phyloP scores from a whole-genome alignment of 805 yeast genomes.

The Barnettozyma pratensis region DNA sequence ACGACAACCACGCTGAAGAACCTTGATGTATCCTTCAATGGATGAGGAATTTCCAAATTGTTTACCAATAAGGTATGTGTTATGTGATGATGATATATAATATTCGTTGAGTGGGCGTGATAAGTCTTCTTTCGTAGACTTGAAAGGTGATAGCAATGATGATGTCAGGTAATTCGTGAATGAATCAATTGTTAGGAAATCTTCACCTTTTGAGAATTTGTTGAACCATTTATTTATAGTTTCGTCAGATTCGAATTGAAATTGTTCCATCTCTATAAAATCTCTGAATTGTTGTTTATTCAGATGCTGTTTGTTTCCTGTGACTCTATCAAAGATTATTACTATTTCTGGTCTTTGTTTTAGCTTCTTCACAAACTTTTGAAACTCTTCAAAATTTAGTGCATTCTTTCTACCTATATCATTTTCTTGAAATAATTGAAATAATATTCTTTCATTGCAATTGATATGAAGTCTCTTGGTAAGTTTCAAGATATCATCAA shows the following conservation, averaged over 20 bases:
- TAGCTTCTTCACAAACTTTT: constrained; percentile 61
- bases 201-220: constrained; percentile 27
- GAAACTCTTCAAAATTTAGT: constrained; percentile 69
- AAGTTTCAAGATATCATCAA: constrained; percentile 63
- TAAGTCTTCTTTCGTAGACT: constrained; percentile 31
- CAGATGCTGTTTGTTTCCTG: constrained; percentile 24
- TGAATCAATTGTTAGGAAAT: constrained; percentile 11
- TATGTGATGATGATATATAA: constrained; percentile 89
- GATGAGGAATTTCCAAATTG: constrained; percentile 87
- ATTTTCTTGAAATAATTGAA: constrained; percentile 45
- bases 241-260: constrained; percentile 33
- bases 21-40: constrained; percentile 82
- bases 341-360: constrained; percentile 61
- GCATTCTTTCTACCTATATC: constrained; percentile 45
- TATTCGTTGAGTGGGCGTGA: constrained; percentile 76
- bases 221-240: constrained; percentile 31
- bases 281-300: constrained; percentile 27
- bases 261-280: constrained; percentile 46
- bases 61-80: constrained; percentile 83
- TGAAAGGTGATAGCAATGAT: constrained; percentile 22
- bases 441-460: constrained; percentile 50
- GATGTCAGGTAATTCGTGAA: constrained; percentile 28
- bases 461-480: constrained; percentile 68
- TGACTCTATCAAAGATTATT: constrained; percentile 39
- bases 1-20: constrained; percentile 86